These are phyloP conservation scores for Aquilaria sinensis DNA, from an alignment of 345 rosid species.

Conservation along the genomic window DNA sequence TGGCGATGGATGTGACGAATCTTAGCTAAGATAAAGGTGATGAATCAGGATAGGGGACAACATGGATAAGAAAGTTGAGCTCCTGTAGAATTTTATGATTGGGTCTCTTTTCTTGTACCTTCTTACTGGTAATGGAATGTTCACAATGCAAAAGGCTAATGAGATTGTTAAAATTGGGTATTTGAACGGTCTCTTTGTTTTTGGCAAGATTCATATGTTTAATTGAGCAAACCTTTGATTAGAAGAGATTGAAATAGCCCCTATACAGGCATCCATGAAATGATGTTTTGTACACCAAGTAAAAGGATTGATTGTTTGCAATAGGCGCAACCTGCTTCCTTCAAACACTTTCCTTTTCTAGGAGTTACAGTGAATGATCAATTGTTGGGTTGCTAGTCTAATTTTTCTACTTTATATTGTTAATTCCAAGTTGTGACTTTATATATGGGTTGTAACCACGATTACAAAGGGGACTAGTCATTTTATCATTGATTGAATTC, in stretches of 20 bases:
- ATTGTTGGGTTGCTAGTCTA: constrained; percentile 18
- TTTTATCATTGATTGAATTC: constrained; percentile 11
- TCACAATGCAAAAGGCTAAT: constrained; percentile 82
- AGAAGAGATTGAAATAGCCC: constrained; percentile 96
- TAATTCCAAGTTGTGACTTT: not conserved
- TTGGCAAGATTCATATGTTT: constrained; percentile 90
- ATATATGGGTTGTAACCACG: constrained; percentile 19
- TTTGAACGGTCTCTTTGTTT: constrained; percentile 81
- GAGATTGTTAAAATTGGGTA: constrained; percentile 84
- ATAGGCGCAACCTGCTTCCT: constrained; percentile 13
- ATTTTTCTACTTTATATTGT: constrained; percentile 13
- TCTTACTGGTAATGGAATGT: constrained; percentile 90
- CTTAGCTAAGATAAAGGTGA: too few relatives aligned
- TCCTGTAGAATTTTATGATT: constrained; percentile 76
- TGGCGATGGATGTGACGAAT: too few relatives aligned
- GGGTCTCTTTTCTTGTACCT: constrained; percentile 96
- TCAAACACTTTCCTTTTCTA: not conserved
- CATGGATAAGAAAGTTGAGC: constrained; percentile 92
- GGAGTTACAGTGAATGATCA: constrained; percentile 7
- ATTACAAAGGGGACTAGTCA: constrained; percentile 1
- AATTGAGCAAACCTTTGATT: constrained; percentile 89
- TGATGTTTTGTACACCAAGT: constrained; percentile 97
- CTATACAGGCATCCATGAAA: constrained; percentile 96
- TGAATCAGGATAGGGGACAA: constrained; percentile 96
- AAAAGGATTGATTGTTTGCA: constrained; percentile 5